phyloP scores from a whole-genome alignment of 176 grass and related monocot species.

The Zizania latifolia region DNA sequence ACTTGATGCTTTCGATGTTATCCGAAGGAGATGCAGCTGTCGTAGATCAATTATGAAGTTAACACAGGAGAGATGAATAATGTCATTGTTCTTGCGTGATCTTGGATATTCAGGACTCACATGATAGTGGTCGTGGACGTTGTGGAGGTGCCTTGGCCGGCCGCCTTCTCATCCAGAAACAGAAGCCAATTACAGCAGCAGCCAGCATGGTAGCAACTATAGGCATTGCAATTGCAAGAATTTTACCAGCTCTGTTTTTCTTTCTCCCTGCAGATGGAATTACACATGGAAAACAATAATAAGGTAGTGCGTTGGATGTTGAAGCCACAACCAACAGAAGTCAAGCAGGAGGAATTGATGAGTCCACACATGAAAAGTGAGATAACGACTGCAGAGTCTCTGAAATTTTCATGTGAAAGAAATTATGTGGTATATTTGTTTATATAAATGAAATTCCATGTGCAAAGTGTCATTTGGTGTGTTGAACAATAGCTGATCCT shows the following conservation, averaged over 20 bases:
- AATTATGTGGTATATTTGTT: background rate
- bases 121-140: background rate
- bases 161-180: slow-evolving; percentile 22
- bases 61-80: background rate
- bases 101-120: background rate
- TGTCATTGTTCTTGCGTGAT: background rate
- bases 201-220: background rate
- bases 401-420: background rate
- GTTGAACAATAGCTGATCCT: background rate
- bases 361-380: background rate
- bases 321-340: background rate
- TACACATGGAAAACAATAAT: background rate
- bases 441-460: background rate
- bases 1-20: slow-evolving; percentile 31
- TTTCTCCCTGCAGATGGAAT: slow-evolving; percentile 21
- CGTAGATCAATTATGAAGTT: background rate
- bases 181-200: background rate
- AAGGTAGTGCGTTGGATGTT: background rate
- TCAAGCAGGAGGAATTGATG: background rate
- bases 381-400: background rate
- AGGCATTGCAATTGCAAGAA: slow-evolving; percentile 33
- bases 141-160: background rate
- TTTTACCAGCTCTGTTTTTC: background rate
- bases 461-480: background rate
- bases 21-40: slow-evolving; percentile 20